phyloP scores from a whole-genome alignment of 2,329 filamentous ascomycete genomes.

The Ascochyta viciae-villosae region DNA sequence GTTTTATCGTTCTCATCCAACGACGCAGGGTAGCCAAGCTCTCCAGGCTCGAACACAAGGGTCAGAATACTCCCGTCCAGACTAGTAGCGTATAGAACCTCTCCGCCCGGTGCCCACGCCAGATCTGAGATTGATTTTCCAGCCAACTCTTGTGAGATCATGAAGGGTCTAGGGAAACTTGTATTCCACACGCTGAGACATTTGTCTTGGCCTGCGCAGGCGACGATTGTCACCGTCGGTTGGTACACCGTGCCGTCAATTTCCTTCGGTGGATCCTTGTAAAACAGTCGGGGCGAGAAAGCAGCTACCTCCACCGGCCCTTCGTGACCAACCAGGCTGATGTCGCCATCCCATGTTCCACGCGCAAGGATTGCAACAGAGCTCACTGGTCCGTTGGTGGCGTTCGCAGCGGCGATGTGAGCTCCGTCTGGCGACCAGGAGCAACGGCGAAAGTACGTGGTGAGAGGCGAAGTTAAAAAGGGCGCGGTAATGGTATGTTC shows the following conservation, averaged over 20 bases:
- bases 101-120: slow-evolving; percentile 91
- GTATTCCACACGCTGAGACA: slow-evolving; percentile 98
- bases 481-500: slow-evolving; percentile 90
- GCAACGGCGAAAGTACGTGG: slow-evolving; percentile 94
- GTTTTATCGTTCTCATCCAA: slow-evolving; percentile 91
- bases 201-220: slow-evolving; percentile 96
- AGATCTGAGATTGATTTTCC: slow-evolving; percentile 93
- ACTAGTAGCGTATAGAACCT: slow-evolving; percentile 83
- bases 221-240: slow-evolving; percentile 84
- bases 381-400: slow-evolving; percentile 95
- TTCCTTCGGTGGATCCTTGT: slow-evolving; percentile 67
- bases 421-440: slow-evolving; percentile 98
- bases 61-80: slow-evolving; percentile 88
- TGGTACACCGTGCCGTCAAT: slow-evolving; percentile 56
- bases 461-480: slow-evolving; percentile 90
- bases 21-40: slow-evolving; percentile 87
- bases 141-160: slow-evolving; percentile 87
- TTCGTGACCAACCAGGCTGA: slow-evolving; percentile 96
- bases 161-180: slow-evolving; percentile 86
- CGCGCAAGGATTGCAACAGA: slow-evolving; percentile 96
- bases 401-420: slow-evolving; percentile 95
- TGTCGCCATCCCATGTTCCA: slow-evolving; percentile 92
- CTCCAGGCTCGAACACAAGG: slow-evolving; percentile 81
- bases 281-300: slow-evolving; percentile 91
- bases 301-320: slow-evolving; percentile 96